Evolutionary conservation across 441 rosid species (phyloP).

Genomic region (Gossypium gossypioides): DNA sequence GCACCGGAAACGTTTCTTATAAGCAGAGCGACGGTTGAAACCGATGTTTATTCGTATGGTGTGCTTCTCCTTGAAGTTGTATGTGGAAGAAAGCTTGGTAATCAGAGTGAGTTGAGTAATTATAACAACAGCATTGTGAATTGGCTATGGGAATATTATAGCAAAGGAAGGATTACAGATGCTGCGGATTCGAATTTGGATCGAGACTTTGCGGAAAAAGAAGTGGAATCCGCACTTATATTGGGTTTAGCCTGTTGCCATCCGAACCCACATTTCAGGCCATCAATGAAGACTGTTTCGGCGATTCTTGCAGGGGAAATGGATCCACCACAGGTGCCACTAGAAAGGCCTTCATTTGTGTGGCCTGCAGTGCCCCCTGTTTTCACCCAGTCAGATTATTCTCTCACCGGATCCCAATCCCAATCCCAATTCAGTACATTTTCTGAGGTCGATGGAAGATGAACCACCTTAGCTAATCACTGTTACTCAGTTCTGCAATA

Average conservation of each 20-base stretch:
- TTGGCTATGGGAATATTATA: constrained; percentile 54
- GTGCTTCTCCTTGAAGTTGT: constrained; percentile 43
- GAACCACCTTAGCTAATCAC: constrained; percentile 3
- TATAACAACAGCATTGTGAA: constrained; percentile 46
- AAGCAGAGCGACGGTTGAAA: constrained; percentile 50
- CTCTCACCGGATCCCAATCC: constrained; percentile 19
- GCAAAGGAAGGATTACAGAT: constrained; percentile 29
- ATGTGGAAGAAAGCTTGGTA: constrained; percentile 43
- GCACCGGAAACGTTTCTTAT: constrained; percentile 60
- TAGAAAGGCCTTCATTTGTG: constrained; percentile 52
- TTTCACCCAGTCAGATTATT: constrained; percentile 32
- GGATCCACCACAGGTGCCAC: constrained; percentile 38
- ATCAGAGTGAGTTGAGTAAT: constrained; percentile 22
- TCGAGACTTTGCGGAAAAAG: constrained; percentile 23
- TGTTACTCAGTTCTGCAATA: neutral
- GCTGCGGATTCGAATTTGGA: constrained; percentile 44
- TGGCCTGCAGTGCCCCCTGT: constrained; percentile 65
- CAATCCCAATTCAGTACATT: constrained; percentile 23
- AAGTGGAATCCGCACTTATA: constrained; percentile 36
- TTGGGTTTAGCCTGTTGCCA: constrained; percentile 77
- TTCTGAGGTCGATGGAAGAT: constrained; percentile 35
- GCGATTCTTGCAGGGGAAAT: constrained; percentile 56
- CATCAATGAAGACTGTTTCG: constrained; percentile 47
- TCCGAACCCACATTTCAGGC: constrained; percentile 59
- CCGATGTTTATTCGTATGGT: constrained; percentile 46